A percentile compares a stretch with the other conserved stretches of the same genome.
Evolutionary conservation across 2,329 filamentous ascomycete genomes (phyloP).

Genomic region (Nemania abortiva): DNA sequence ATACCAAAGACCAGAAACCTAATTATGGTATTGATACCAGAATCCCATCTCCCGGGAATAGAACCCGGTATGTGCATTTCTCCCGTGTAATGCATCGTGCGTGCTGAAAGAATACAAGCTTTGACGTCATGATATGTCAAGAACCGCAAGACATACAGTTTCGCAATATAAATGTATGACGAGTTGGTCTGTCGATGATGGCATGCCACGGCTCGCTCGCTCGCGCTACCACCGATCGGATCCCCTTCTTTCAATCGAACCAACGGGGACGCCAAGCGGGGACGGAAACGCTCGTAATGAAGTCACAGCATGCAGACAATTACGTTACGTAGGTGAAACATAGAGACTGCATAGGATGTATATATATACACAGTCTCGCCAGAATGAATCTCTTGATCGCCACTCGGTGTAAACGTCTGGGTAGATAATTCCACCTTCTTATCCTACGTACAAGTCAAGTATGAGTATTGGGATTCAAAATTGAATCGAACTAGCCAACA

Average conservation of each 20-base stretch:
- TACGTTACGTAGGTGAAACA: conserved; percentile 6
- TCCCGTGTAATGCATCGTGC: neutral
- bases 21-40: too few relatives aligned
- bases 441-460: too few relatives aligned
- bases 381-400: neutral
- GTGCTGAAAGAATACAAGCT: neutral
- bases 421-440: too few relatives aligned
- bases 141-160: neutral
- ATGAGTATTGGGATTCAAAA: too few relatives aligned
- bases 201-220: conserved; percentile 32
- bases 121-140: conserved; percentile 43
- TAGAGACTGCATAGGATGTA: neutral
- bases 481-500: neutral
- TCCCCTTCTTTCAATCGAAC: neutral
- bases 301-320: conserved; percentile 13
- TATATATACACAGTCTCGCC: neutral
- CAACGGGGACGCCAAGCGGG: neutral
- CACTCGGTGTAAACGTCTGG: neutral
- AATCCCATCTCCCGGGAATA: too few relatives aligned
- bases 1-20: too few relatives aligned
- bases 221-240: conserved; percentile 7
- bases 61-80: neutral
- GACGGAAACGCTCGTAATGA: conserved; percentile 4
- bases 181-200: conserved; percentile 43
- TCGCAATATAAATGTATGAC: conserved; percentile 25